A percentile compares a stretch with the other conserved stretches of the same genome.
These are phyloP conservation scores for Russula foetens DNA, from an alignment of 768 basidiomycete genomes.

Conservation along the genomic window DNA sequence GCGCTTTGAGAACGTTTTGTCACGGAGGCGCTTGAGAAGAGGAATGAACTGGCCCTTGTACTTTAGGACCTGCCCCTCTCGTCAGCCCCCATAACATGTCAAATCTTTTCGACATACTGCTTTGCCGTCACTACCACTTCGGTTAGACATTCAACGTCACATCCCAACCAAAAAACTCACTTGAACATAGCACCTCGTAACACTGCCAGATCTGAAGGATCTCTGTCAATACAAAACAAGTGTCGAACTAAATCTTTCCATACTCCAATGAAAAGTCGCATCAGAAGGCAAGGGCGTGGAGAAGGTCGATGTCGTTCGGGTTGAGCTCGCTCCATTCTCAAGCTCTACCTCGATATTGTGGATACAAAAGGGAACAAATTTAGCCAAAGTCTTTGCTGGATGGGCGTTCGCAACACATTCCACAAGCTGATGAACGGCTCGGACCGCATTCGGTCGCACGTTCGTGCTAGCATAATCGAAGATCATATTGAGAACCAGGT, in stretches of 20 bases:
- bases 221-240: not conserved
- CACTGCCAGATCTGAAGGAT: slow-evolving; percentile 55
- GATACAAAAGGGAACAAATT: slow-evolving; percentile 68
- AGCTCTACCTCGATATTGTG: slow-evolving; percentile 66
- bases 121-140: slow-evolving; percentile 38
- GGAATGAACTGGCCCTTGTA: slow-evolving; percentile 55
- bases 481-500: slow-evolving; percentile 75
- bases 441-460: slow-evolving; percentile 78
- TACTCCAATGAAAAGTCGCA: slow-evolving; percentile 85
- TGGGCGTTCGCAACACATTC: slow-evolving; percentile 79
- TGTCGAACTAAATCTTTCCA: slow-evolving; percentile 21
- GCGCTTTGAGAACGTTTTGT: slow-evolving; percentile 69
- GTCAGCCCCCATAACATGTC: not conserved
- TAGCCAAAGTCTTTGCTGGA: slow-evolving; percentile 66
- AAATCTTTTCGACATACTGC: slow-evolving; percentile 35
- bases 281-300: slow-evolving; percentile 67
- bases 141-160: not conserved
- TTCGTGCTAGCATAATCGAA: slow-evolving; percentile 76
- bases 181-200: slow-evolving; percentile 74
- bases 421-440: slow-evolving; percentile 79
- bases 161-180: slow-evolving; percentile 35
- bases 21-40: slow-evolving; percentile 54
- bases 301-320: slow-evolving; percentile 55
- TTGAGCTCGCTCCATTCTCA: slow-evolving; percentile 76
- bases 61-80: slow-evolving; percentile 44